These are phyloP conservation scores for Lenzites betulinus DNA, from an alignment of 768 basidiomycete species.

Conservation along the genomic window DNA sequence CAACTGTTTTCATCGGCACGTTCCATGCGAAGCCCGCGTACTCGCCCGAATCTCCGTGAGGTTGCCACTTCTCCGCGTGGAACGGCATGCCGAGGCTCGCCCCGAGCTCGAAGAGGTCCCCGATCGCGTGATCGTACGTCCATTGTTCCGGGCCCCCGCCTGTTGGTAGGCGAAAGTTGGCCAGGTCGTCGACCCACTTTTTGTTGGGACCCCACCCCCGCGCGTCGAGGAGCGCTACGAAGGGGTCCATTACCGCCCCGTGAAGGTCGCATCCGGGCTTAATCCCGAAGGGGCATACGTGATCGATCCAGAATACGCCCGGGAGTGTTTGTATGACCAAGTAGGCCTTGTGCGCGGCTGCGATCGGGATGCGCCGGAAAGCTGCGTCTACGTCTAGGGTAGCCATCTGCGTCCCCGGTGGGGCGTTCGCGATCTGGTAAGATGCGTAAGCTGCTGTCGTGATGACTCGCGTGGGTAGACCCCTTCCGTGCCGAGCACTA, in stretches of 20 bases:
- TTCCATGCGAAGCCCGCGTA: constrained; percentile 39
- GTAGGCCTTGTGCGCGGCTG: neutral
- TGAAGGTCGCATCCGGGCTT: neutral
- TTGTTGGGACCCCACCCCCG: neutral
- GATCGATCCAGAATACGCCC: neutral
- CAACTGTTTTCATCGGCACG: constrained; percentile 27
- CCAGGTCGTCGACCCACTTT: constrained; percentile 16
- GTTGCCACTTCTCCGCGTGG: constrained; percentile 21
- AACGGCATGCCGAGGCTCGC: constrained; percentile 28
- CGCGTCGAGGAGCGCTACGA: constrained; percentile 3
- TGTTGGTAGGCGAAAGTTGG: neutral
- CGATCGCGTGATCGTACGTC: neutral
- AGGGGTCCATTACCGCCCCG: constrained; percentile 2
- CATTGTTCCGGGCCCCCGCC: neutral
- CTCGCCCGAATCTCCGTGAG: constrained; percentile 23
- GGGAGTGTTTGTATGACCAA: neutral
- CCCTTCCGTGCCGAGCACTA: no score
- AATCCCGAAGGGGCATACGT: neutral
- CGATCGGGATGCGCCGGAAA: constrained; percentile 1
- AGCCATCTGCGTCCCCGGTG: constrained; percentile 3
- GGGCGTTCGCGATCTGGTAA: constrained; percentile 8
- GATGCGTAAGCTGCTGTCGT: no score
- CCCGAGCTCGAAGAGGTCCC: constrained; percentile 2
- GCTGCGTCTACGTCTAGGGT: constrained; percentile 6
- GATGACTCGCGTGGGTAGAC: no score